A percentile compares a stretch with the other conserved stretches of the same genome.
These are phyloP conservation scores for Podila minutissima DNA, from an alignment of 192 early-diverging fungal genomes.

Conservation along the genomic window DNA sequence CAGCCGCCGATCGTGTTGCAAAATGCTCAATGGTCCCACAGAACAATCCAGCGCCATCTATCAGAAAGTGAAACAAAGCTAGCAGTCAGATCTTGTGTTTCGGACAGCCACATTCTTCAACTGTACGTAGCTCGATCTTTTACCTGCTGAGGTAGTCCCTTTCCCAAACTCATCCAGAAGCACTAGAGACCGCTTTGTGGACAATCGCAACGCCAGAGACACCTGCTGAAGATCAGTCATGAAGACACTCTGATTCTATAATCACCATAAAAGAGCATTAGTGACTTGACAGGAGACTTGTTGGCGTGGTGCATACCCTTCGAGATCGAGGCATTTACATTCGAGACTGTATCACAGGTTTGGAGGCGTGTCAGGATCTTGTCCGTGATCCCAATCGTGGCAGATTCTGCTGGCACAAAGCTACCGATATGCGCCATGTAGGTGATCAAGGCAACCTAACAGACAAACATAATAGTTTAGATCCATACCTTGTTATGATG, in stretches of 20 bases:
- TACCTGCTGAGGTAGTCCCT: constrained; percentile 68
- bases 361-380: constrained; percentile 82
- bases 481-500: too few relatives aligned
- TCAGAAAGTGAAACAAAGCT: constrained; percentile 15
- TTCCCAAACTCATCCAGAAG: constrained; percentile 91
- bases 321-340: constrained; percentile 31
- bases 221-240: constrained; percentile 78
- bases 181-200: constrained; percentile 67
- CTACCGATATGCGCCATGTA: constrained; percentile 95
- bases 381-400: constrained; percentile 78
- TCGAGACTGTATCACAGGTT: constrained; percentile 74
- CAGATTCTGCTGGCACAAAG: constrained; percentile 82
- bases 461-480: too few relatives aligned
- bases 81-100: neutral
- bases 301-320: neutral
- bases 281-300: too few relatives aligned
- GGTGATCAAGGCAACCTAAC: constrained; percentile 76
- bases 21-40: constrained; percentile 75
- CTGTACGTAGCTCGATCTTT: too few relatives aligned
- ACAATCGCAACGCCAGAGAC: constrained; percentile 54
- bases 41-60: constrained; percentile 85
- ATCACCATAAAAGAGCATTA: too few relatives aligned
- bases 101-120: neutral
- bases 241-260: constrained; percentile 75
- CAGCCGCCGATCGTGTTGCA: constrained; percentile 28